Evolutionary conservation across 805 yeast species (phyloP), one percentile per base, ranked within the genome.

Genomic region (Kodamaea kakaduensis): DNA sequence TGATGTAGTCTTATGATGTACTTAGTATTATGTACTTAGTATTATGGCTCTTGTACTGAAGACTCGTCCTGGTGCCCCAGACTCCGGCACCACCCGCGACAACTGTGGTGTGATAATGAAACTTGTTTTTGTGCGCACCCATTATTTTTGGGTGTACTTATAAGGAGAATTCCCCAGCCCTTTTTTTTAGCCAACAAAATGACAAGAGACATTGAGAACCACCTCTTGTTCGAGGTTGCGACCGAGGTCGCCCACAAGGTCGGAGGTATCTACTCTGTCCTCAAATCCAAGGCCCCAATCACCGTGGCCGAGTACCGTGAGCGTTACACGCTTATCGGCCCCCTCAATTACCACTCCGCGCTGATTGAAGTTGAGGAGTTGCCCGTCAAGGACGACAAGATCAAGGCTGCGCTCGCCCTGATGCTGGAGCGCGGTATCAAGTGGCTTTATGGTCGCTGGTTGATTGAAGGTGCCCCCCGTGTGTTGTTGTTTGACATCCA

Each of bases 211-310:
- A 80, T 90, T 43, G 77, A 82, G 51, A 81, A 85, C 58, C 96
- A 87, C 56, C 69, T 89, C 37, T 73, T 93, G 32, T 88, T 90
- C 54, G 98, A 90, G 67, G 83, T 86, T 29, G 95, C 97, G 43
- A 90, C 98, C 2, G 98, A 90, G 59, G 97, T 90, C 34, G 97
- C 97, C 51, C 89, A 93, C 68, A 73, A 94, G 51, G 97, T 90
- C 15, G 98, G 98, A 33, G 98, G 98, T 23, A 90, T 90, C 58
- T 90, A 90, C 67, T 89, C 97, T 5, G 98, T 90, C 34, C 73
- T 90, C 54, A 93, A 93, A 59, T 86, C 96, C 8, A 90, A 90
- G 62, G 97, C 97, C 6, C 97, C 97, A 6, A 88, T 89, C 41
- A 90, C 98, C 6, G 90, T 84, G 34, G 88, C 94, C 25, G 97